Evolutionary conservation across 768 basidiomycete genomes (phyloP).

Genomic region (Trametes coccinea): DNA sequence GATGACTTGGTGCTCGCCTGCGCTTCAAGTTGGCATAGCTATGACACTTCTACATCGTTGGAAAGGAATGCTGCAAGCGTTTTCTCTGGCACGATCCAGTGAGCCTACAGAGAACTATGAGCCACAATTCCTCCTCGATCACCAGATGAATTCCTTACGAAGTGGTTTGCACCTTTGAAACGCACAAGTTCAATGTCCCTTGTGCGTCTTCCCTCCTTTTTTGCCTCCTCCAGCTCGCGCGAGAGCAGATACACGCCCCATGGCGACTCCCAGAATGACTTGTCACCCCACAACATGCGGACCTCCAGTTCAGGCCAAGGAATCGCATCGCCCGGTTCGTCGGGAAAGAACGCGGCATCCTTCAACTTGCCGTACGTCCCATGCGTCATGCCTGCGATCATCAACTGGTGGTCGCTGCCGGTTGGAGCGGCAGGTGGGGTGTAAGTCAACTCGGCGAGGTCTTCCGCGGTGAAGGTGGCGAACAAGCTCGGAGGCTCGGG

Average conservation of each 20-base stretch:
- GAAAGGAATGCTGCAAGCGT: too few species aligned
- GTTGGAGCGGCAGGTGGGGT: not conserved
- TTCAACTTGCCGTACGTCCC: not conserved
- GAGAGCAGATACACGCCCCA: not conserved
- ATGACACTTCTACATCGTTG: too few species aligned
- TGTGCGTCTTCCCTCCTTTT: not conserved
- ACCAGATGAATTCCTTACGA: constrained; percentile 9
- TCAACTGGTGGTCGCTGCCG: not conserved
- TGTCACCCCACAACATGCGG: not conserved
- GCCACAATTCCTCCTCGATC: too few species aligned
- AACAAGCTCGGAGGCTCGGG: not conserved
- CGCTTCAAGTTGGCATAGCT: too few species aligned
- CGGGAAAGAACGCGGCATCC: not conserved
- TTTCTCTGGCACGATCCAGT: too few species aligned
- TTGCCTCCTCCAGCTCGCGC: not conserved
- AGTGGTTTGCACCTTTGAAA: constrained; percentile 20
- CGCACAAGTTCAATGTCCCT: not conserved
- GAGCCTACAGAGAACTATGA: too few species aligned
- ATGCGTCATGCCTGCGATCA: not conserved
- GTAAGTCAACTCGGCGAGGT: not conserved
- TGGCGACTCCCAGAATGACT: constrained; percentile 7
- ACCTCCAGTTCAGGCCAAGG: not conserved
- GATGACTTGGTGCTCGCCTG: too few species aligned
- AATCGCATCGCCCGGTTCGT: not conserved
- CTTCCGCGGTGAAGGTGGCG: not conserved